phyloP scores from a whole-genome alignment of 768 basidiomycete genomes.

The Suillus sp. region DNA sequence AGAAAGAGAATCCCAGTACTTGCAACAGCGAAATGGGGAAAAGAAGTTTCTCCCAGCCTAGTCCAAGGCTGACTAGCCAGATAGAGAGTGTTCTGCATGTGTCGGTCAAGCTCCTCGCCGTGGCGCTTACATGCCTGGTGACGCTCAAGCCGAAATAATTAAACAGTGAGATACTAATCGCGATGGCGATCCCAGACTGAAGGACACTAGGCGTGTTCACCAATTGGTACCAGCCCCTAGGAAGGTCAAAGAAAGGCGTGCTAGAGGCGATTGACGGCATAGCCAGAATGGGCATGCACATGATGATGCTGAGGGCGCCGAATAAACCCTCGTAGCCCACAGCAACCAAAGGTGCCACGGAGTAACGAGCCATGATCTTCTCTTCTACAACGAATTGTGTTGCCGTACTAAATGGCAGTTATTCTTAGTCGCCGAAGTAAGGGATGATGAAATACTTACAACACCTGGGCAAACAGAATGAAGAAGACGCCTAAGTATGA shows the following conservation, averaged over 20 bases:
- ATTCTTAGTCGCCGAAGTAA: constrained; percentile 9
- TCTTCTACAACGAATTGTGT: constrained; percentile 96
- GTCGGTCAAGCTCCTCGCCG: constrained; percentile 88
- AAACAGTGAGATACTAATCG: constrained; percentile 76
- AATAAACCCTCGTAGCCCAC: constrained; percentile 96
- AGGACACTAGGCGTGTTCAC: constrained; percentile 73
- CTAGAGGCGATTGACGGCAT: constrained; percentile 63
- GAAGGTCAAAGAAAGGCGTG: constrained; percentile 82
- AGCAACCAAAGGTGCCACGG: constrained; percentile 85
- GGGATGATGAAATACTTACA: constrained; percentile 52
- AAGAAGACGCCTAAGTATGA: constrained; percentile 74
- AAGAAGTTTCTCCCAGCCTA: constrained; percentile 89
- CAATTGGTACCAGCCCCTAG: constrained; percentile 89
- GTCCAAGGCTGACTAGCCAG: constrained; percentile 86
- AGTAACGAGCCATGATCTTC: constrained; percentile 89
- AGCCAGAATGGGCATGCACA: constrained; percentile 81
- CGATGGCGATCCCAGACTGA: constrained; percentile 69
- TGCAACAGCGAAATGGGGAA: constrained; percentile 84
- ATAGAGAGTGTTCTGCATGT: constrained; percentile 95
- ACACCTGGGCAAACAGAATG: constrained; percentile 91
- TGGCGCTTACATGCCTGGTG: constrained; percentile 91
- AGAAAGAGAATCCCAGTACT: constrained; percentile 79
- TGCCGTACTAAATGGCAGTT: constrained; percentile 63
- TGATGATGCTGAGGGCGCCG: constrained; percentile 76
- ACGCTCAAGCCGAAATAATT: constrained; percentile 92